These are phyloP conservation scores for Zasmidium angulare DNA, from an alignment of 2,329 filamentous ascomycete species.

Conservation along the genomic window DNA sequence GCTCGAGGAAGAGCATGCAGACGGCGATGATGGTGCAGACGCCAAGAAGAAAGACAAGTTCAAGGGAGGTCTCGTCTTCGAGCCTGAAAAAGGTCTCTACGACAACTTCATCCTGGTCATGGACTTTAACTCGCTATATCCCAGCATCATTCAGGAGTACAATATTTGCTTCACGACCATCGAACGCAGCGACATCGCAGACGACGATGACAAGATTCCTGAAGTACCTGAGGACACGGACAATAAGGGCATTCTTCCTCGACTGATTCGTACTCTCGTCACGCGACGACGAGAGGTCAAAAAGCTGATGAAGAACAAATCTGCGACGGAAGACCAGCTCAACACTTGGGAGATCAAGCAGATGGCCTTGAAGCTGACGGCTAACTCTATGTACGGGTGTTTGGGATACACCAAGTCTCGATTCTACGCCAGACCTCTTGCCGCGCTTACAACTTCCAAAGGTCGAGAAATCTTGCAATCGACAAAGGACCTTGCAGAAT, in stretches of 20 bases:
- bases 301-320: conserved; percentile 92
- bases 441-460: conserved; percentile 94
- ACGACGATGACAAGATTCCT: conserved; percentile 85
- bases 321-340: conserved; percentile 78
- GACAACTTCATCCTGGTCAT: conserved; percentile 98
- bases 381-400: conserved; percentile 99
- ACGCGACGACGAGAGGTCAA: conserved; percentile 88
- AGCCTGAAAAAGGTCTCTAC: conserved; percentile 95
- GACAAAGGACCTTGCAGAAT: conserved; percentile 94
- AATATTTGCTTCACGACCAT: conserved; percentile 99
- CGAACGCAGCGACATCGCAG: conserved; percentile 68
- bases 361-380: conserved; percentile 91
- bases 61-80: conserved; percentile 97
- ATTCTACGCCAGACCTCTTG: conserved; percentile 92
- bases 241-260: conserved; percentile 81
- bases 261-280: conserved; percentile 88
- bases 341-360: conserved; percentile 99
- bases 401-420: conserved; percentile 94
- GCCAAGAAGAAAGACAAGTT: conserved; percentile 99
- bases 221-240: conserved; percentile 74
- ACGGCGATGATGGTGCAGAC: conserved; percentile 62
- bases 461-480: conserved; percentile 95
- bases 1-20: conserved; percentile 72
- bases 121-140: conserved; percentile 99
- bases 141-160: conserved; percentile 98